These are phyloP conservation scores for Boechera stricta DNA, from an alignment of 345 rosid species.

Conservation along the genomic window DNA sequence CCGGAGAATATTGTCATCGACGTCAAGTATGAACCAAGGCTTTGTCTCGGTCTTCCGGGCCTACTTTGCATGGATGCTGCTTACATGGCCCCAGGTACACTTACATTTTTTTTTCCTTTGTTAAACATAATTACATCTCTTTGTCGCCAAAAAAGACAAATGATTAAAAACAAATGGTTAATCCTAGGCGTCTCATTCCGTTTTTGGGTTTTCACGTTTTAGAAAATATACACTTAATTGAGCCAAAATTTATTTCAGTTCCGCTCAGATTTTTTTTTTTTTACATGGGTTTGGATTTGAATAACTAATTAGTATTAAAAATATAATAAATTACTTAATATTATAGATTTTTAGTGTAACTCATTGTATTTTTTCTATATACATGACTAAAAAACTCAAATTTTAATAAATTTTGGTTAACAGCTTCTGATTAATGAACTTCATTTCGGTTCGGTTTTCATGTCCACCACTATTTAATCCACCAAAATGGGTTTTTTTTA, in stretches of 20 bases:
- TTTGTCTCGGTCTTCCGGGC: constrained; percentile 54
- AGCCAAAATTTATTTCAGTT: neutral
- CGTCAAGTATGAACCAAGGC: constrained; percentile 55
- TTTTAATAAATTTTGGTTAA: neutral
- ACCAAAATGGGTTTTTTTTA: neutral
- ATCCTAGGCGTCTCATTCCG: neutral
- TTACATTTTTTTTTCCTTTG: neutral
- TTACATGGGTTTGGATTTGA: neutral
- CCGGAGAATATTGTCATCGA: constrained; percentile 63
- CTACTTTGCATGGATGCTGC: constrained; percentile 42
- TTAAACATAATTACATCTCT: neutral
- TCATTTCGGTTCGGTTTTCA: neutral
- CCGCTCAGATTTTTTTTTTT: neutral
- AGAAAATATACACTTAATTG: neutral
- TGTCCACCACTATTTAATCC: neutral
- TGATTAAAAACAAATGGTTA: neutral
- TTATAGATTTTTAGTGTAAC: neutral
- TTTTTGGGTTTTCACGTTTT: neutral
- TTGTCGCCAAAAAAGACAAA: neutral
- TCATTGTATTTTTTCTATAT: neutral
- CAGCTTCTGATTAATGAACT: neutral
- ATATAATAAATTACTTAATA: neutral
- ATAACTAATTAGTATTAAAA: neutral
- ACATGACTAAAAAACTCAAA: too few relatives aligned
- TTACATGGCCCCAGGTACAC: constrained; percentile 71